Evolutionary conservation across 192 early-diverging fungal genomes (phyloP).

Genomic region (Coemansia reversa): DNA sequence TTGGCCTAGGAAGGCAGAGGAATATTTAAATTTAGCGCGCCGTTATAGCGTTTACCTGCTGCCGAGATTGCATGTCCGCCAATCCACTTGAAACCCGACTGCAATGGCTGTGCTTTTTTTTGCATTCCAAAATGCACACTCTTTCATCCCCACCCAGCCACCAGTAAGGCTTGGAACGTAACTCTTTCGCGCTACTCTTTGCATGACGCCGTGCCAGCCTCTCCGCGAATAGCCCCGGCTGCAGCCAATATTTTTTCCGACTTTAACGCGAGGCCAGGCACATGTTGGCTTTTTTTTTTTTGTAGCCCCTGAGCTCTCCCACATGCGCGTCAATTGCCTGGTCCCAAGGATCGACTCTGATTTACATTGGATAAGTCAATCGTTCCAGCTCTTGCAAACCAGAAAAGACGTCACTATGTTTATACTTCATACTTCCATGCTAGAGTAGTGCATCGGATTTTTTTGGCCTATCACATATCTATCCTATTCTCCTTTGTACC

Average conservation of each 20-base stretch:
- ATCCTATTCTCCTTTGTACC: background rate
- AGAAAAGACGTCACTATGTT: constrained; percentile 6
- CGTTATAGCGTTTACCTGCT: background rate
- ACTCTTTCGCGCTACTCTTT: background rate
- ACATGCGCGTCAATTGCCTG: constrained; percentile 21
- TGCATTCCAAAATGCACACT: background rate
- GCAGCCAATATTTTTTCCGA: background rate
- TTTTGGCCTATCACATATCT: background rate
- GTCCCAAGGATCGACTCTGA: constrained; percentile 5
- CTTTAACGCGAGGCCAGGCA: background rate
- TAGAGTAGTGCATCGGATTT: background rate
- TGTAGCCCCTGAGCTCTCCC: background rate
- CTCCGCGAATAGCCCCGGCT: background rate
- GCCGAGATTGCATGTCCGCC: background rate
- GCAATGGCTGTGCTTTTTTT: background rate
- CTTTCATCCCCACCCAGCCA: background rate
- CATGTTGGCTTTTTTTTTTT: background rate
- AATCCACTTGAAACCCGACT: background rate
- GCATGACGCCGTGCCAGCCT: background rate
- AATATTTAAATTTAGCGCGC: background rate
- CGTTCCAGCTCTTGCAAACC: background rate
- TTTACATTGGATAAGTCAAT: constrained; percentile 3
- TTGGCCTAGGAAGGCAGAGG: background rate
- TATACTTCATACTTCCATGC: background rate
- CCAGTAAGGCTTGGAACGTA: background rate